Base-by-base conservation (phyloP, 2,329 filamentous ascomycete species). In the Dactylellina sp. region DNA sequence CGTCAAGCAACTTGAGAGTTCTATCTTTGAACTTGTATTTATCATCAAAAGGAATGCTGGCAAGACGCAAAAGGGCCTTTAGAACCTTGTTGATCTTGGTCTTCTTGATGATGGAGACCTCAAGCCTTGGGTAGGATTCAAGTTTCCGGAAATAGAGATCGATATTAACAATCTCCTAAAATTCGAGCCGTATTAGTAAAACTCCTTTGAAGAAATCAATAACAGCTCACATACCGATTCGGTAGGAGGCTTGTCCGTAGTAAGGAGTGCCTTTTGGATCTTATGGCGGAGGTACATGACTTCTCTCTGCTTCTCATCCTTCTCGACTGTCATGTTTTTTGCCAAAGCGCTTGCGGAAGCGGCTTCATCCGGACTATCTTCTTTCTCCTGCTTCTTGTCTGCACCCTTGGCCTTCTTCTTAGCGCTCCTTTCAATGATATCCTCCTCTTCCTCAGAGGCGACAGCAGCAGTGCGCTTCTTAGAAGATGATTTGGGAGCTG, bases 1-100 rank as follows among this genome's bases (percentile, higher is more conserved):
- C 91, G 76, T 89, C 88, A n/a, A 98, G 84, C 52, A 99, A 85
- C 4, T 86, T 85, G 76, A 91, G 86, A 37, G 92, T 93, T 57
- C 95, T 90, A 76, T 89, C 84, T 84, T 95, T 96, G 87, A 99
- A 97, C 63, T 91, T 84, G 81, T 90, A 96, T 77, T 96, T 91
- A 37, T 93, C 91, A 76, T 99, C 95, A 75, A 89, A 89, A 3
- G 93, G 93, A 77, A 99, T 96, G 2, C 86, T 86, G 46, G 89
- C 86, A 7, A 99, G 85, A 84, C 97, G 97, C 79, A 97, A 84
- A 77, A 99, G 95, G 2, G 90, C 93, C 84, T 96, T 97, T 66
- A 99, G 86, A 9, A 99, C 94, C 84, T 99, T 99, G 87, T 98
- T 94, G 82, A 99, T 97, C 86, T 98, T 99, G 75, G 95, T 99